These are phyloP conservation scores for Leucocoprinus birnbaumii DNA, from an alignment of 768 basidiomycete species.

Conservation along the genomic window DNA sequence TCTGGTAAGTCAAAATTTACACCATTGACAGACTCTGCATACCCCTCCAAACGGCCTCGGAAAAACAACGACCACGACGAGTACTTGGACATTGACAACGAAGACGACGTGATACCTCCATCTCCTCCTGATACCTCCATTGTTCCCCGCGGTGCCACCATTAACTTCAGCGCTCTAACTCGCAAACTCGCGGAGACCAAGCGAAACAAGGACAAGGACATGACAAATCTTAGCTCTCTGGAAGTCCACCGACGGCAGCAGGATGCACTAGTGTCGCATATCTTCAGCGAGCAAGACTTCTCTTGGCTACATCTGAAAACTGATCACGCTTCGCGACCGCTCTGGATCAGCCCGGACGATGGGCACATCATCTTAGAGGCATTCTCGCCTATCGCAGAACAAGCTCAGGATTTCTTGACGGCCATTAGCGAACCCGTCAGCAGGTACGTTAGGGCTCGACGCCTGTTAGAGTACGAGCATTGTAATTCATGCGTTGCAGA, in stretches of 20 bases:
- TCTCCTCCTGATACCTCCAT: conserved; percentile 52
- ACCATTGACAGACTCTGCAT: conserved; percentile 24
- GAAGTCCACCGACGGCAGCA: conserved; percentile 71
- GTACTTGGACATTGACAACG: conserved; percentile 53
- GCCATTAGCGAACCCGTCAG: conserved; percentile 99
- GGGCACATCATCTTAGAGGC: conserved; percentile 95
- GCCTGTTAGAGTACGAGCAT: conserved; percentile 6
- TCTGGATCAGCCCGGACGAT: conserved; percentile 95
- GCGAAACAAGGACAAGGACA: conserved; percentile 40
- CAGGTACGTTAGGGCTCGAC: conserved; percentile 58
- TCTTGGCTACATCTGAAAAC: conserved; percentile 83
- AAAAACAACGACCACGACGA: conserved; percentile 51
- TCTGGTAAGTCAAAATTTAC: conserved; percentile 6
- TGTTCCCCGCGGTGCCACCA: conserved; percentile 73
- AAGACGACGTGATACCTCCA: conserved; percentile 54
- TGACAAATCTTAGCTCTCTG: conserved; percentile 48
- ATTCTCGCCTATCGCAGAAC: conserved; percentile 95
- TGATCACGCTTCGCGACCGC: conserved; percentile 88
- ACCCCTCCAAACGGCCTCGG: conserved; percentile 41
- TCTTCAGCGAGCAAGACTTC: conserved; percentile 84
- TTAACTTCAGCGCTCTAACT: conserved; percentile 82
- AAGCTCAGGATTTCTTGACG: conserved; percentile 97
- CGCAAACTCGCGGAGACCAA: conserved; percentile 72
- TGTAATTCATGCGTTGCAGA: conserved; percentile 41
- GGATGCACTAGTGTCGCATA: conserved; percentile 74